A percentile compares a stretch with the other conserved stretches of the same genome.
These are phyloP conservation scores for Kernera saxatilis DNA, from an alignment of 345 rosid genomes.

Conservation along the genomic window DNA sequence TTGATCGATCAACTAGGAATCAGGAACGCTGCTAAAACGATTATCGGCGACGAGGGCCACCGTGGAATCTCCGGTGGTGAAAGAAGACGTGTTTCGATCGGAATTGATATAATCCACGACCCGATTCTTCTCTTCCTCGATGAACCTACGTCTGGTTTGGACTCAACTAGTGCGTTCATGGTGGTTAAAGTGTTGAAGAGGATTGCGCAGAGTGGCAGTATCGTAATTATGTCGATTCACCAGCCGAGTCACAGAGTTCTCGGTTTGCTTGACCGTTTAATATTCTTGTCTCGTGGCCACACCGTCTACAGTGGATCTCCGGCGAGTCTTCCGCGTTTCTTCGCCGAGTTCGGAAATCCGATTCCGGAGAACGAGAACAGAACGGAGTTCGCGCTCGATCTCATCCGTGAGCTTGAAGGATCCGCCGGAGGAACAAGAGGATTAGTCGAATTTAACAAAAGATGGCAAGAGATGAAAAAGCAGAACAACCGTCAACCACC, in stretches of 20 bases:
- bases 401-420: slow-evolving; percentile 82
- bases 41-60: slow-evolving; percentile 95
- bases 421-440: slow-evolving; percentile 78
- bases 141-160: slow-evolving; percentile 94
- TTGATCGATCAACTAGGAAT: slow-evolving; percentile 87
- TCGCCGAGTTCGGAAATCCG: slow-evolving; percentile 82
- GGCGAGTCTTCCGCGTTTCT: slow-evolving; percentile 44
- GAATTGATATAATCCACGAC: slow-evolving; percentile 88
- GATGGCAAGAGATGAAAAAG: slow-evolving; percentile 69
- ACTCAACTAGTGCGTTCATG: slow-evolving; percentile 93
- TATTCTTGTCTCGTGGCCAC: slow-evolving; percentile 85
- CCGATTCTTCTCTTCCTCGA: slow-evolving; percentile 86
- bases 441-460: slow-evolving; percentile 68
- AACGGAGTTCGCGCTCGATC: slow-evolving; percentile 80
- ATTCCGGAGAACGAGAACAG: slow-evolving; percentile 84
- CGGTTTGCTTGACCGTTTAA: slow-evolving; percentile 66
- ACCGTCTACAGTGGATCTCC: slow-evolving; percentile 93
- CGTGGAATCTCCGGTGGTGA: slow-evolving; percentile 97
- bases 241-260: slow-evolving; percentile 84
- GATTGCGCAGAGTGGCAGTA: slow-evolving; percentile 91
- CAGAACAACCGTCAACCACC: slow-evolving; percentile 30
- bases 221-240: slow-evolving; percentile 88
- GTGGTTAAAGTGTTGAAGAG: slow-evolving; percentile 92
- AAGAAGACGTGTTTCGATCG: slow-evolving; percentile 85
- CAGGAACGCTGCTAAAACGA: slow-evolving; percentile 76